Evolutionary conservation across 345 rosid genomes (phyloP), one percentile per base, ranked within the genome.

Genomic region (Ceriops tagal): DNA sequence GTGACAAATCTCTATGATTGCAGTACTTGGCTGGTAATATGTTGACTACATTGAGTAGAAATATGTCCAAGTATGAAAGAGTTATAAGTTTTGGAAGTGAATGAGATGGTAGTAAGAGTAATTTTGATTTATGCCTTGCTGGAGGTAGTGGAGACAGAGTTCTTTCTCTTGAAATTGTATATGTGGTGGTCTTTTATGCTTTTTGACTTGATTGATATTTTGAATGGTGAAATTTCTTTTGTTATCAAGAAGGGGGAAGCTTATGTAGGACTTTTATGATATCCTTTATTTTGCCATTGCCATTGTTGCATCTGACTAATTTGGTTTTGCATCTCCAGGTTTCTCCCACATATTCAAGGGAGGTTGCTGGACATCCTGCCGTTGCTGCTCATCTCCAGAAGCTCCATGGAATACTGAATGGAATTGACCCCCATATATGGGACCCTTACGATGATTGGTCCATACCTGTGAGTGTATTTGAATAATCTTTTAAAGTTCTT

Each of bases 401-500:
- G 73, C 89, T 93, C 79, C 89, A 88, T 39, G 98, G 97, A 20
- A 93, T 93, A 80, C 68, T 93, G 68, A 93, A 93, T 62, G 98
- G 98, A 67, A 88, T 93, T 18, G 98, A 93, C 46, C 96, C 89
- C 9, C 96, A 91, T 69, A 93, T 93, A 64, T 93, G 98, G 98
- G 97, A 93, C 82, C 97, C 98, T 32, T 91, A 79, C 77, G 89
- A 88, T 34, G 98, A 93, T 72, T 78, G 75, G 51, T 84, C 82
- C 72, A 70, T 91, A 79, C 97, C 98, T 53, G 97, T 93, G 75
- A 84, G 96, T 76, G 51, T 32, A 31, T 56, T 51, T 26, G 71
- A 13, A 52, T 22, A 4, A 53, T 58, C 16, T 31, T n/a, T 56
- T 55, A 53, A 2, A 53, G 47, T 68, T 20, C 21, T 28, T 46